Evolutionary conservation across 257 asterid genomes (phyloP).

Genomic region (Fraxinus americana): DNA sequence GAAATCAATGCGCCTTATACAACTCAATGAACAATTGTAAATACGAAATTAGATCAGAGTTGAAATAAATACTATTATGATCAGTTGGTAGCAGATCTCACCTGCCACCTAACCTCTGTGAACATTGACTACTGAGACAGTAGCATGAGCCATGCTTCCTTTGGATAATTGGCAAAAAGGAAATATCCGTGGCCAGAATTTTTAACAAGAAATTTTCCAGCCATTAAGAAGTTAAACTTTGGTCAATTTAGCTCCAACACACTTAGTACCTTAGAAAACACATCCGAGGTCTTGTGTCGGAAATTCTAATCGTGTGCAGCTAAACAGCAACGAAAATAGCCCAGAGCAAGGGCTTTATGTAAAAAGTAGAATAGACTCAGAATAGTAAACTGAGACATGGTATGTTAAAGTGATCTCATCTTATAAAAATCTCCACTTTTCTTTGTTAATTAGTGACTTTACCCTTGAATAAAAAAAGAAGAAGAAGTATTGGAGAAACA

Average conservation of each 20-base stretch:
- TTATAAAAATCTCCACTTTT: not conserved
- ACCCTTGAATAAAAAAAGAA: not conserved
- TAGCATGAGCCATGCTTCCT: not conserved
- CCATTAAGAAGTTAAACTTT: not conserved
- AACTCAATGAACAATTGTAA: too few relatives aligned
- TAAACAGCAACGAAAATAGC: not conserved
- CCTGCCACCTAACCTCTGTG: not conserved
- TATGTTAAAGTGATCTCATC: not conserved
- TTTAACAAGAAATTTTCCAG: not conserved
- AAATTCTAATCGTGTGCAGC: not conserved
- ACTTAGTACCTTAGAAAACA: not conserved
- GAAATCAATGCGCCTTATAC: not conserved
- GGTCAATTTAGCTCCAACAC: not conserved
- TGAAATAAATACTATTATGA: too few relatives aligned
- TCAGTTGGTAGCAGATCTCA: not conserved
- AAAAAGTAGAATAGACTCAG: not conserved
- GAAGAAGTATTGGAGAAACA: conserved; percentile 21
- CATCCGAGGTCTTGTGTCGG: not conserved
- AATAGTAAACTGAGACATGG: not conserved
- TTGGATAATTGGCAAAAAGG: not conserved
- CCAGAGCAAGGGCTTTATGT: not conserved
- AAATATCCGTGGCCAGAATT: not conserved
- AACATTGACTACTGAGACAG: not conserved
- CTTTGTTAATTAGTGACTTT: not conserved
- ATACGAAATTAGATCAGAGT: not conserved